Conservation (phyloP, 495 filamentous ascomycete genomes). For the Penicillium nucicola region DNA sequence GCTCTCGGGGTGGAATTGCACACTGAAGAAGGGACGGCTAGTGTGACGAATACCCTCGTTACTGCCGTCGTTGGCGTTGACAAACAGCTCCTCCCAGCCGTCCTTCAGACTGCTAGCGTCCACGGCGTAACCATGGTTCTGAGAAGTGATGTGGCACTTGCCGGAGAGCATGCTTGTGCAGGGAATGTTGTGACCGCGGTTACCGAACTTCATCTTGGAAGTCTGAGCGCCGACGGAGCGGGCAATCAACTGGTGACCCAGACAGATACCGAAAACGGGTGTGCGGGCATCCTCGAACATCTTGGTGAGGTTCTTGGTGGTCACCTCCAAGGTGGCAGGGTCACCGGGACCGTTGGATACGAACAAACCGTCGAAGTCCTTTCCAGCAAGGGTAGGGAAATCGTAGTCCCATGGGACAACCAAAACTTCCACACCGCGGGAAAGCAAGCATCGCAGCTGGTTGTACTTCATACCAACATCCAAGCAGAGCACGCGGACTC, state of each 20-base stretch:
- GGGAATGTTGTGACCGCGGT: slow-evolving; percentile 97
- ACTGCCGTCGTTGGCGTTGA: slow-evolving; percentile 96
- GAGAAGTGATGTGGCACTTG: slow-evolving; percentile 96
- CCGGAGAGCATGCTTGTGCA: slow-evolving; percentile 93
- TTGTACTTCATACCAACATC: slow-evolving; percentile 98
- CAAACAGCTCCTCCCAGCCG: slow-evolving; percentile 89
- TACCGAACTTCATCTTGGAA: slow-evolving; percentile 97
- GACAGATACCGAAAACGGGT: slow-evolving; percentile 94
- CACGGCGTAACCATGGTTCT: slow-evolving; percentile 95
- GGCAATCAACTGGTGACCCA: slow-evolving; percentile 93
- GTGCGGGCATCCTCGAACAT: slow-evolving; percentile 71
- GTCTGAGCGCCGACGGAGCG: slow-evolving; percentile 86
- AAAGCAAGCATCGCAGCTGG: slow-evolving; percentile 88
- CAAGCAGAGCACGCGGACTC: slow-evolving; percentile 81
- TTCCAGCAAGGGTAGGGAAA: slow-evolving; percentile 67
- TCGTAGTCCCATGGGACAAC: slow-evolving; percentile 96
- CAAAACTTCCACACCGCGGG: slow-evolving; percentile 87
- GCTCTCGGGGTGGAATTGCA: slow-evolving; percentile 98
- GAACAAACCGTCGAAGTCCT: slow-evolving; percentile 93
- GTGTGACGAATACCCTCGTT: slow-evolving; percentile 95
- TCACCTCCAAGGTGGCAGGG: slow-evolving; percentile 74
- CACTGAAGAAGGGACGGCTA: slow-evolving; percentile 88
- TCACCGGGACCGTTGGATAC: slow-evolving; percentile 97
- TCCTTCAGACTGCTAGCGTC: slow-evolving; percentile 69
- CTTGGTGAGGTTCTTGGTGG: slow-evolving; percentile 69